Percentiles rank a stretch among this genome's conserved stretches.
These are phyloP conservation scores for Pseudevernia furfuracea DNA, from an alignment of 495 filamentous ascomycete genomes.

Conservation along the genomic window DNA sequence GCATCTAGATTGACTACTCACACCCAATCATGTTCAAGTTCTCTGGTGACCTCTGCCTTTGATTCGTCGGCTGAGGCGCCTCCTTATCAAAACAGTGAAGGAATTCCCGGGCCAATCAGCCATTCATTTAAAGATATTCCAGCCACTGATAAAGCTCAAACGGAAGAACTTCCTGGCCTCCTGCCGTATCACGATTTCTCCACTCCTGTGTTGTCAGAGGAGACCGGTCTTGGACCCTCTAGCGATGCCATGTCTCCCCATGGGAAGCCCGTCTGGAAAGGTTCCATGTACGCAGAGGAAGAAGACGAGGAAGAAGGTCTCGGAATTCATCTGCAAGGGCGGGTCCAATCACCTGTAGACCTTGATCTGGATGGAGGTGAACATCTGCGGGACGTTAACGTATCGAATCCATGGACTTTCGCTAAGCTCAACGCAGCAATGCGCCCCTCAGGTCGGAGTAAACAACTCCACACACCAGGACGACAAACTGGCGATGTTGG, in stretches of 20 bases:
- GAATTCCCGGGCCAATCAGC: neutral
- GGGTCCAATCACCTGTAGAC: slow-evolving; percentile 1
- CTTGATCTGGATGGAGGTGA: slow-evolving; percentile 20
- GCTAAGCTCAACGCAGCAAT: slow-evolving; percentile 49
- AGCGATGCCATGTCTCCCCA: neutral
- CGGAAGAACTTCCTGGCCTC: neutral
- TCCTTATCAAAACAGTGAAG: neutral
- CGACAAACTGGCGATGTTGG: slow-evolving; percentile 19
- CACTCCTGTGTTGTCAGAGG: neutral
- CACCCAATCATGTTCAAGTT: neutral
- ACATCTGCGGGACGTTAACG: slow-evolving; percentile 22
- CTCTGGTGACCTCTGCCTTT: neutral
- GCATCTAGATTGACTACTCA: neutral
- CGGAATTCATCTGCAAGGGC: neutral
- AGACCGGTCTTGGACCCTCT: neutral
- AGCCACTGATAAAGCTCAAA: neutral
- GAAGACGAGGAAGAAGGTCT: slow-evolving; percentile 12
- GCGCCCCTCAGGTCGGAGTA: slow-evolving; percentile 10
- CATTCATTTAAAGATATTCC: neutral
- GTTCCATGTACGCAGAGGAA: slow-evolving; percentile 13
- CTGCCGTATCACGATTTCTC: neutral
- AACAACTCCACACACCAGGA: slow-evolving; percentile 21
- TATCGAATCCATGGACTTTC: slow-evolving; percentile 54
- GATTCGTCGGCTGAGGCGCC: neutral
- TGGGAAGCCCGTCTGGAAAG: neutral